These are phyloP conservation scores for Coemansia sp. DNA, from an alignment of 192 early-diverging fungal species.

Conservation along the genomic window DNA sequence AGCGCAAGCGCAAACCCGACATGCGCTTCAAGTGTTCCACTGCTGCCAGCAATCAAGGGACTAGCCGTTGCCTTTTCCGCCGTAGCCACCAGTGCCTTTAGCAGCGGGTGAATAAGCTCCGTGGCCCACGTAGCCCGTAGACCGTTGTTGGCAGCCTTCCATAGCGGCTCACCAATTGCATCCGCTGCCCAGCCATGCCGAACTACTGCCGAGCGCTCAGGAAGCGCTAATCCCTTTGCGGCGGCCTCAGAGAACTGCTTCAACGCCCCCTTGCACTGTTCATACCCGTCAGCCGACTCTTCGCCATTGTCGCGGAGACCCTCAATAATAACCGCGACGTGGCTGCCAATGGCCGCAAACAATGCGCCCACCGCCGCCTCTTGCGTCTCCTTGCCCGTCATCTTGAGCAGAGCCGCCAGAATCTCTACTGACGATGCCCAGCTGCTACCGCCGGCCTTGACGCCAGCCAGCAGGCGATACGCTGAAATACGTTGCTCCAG, in stretches of 20 bases:
- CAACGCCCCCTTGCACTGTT: constrained; percentile 37
- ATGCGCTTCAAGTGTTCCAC: constrained; percentile 64
- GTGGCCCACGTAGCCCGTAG: constrained; percentile 9
- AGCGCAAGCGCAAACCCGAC: constrained; percentile 58
- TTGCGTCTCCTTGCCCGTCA: constrained; percentile 74
- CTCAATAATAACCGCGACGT: constrained; percentile 54
- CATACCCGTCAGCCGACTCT: constrained; percentile 1
- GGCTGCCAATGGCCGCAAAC: constrained; percentile 60
- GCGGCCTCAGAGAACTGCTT: constrained; percentile 48
- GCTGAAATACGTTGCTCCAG: constrained; percentile 68
- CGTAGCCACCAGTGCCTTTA: constrained; percentile 51
- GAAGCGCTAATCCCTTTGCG: constrained; percentile 56
- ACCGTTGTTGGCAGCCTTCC: constrained; percentile 13
- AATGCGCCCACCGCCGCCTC: constrained; percentile 64
- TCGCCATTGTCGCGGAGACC: constrained; percentile 1
- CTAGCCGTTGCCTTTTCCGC: constrained; percentile 60
- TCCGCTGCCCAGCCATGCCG: constrained; percentile 66
- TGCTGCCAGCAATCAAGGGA: constrained; percentile 57
- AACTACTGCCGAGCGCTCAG: constrained; percentile 58
- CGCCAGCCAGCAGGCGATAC: constrained; percentile 56
- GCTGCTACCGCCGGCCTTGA: constrained; percentile 35
- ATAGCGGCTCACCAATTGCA: constrained; percentile 58
- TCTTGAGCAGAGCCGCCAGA: constrained; percentile 62
- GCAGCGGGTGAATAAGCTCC: constrained; percentile 36
- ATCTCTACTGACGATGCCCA: constrained; percentile 47